Base-by-base conservation (phyloP, 352 stramenopile genomes). In the Globisporangium camurandrum region DNA sequence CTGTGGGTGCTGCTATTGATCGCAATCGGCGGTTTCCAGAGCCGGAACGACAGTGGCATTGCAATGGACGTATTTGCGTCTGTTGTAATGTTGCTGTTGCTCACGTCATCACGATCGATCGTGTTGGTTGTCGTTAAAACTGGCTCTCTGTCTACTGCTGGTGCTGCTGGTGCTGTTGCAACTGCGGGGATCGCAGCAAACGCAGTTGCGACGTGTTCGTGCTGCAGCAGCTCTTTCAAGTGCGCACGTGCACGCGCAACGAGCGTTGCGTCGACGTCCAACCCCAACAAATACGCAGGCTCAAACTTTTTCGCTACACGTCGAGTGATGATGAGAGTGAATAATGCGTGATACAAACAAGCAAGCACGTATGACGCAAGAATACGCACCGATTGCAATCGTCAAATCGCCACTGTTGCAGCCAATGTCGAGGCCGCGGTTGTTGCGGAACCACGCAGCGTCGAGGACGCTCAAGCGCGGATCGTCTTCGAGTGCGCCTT, bases 401-500 rank as follows among this genome's bases (percentile, higher is more conserved):
- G 82, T 91, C 19, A 93, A 54, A n/a, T 86, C 68, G 12, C 82
- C 82, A 3, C 77, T 82, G 59, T 93, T 93, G 64, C 79, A 93
- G 53, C 79, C 82, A 37, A 93, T 81, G 42, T 91, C 82, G 11
- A 91, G 61, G 0, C 67, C 77, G 17, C 75, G 79, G 37, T 84
- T 86, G 27, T 49, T 63, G 6, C 62, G 52, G 36, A 89, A 88
- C 79, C 82, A 93, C 37, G 44, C 66, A n/a, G 66, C 69, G 10
- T 84, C 50, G n/a, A 93, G 59, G 9, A 71, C 63, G 8, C 53
- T 26, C 6, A 93, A 65, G 17, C 82, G 75, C 11, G 79, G 65
- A 50, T 93, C 82, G 23, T 73, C 57, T 30, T 80, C 75, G 5
- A 81, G 43, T 38, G 64, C 60, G 3, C 70, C 75, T 34, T 71